Evolutionary conservation across 2,329 filamentous ascomycete genomes (phyloP), one percentile per base, ranked within the genome.

Genomic region (Corniculantispora saksenae): DNA sequence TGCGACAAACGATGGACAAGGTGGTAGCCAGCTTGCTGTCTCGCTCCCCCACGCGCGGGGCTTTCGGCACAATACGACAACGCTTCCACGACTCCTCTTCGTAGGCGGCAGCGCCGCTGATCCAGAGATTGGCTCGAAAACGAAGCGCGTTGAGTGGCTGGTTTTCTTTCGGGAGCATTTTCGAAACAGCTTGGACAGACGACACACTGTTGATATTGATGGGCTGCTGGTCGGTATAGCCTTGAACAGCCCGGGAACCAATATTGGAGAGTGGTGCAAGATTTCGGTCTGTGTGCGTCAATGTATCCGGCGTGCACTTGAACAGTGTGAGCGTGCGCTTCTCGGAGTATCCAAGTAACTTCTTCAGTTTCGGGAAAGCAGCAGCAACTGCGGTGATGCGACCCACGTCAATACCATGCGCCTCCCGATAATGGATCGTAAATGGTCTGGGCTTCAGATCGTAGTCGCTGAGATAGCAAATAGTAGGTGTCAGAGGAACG

Each of bases 51-150:
- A 2, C 25, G 47, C 60, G 50, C 3, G 57, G 38, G 13, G 15
- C 12, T n/a, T n/a, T 62, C 15, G 59, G 64, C 3, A 58, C 32
- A 8, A 69, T 63, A 7, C 67, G 67, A 53, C 55, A 69, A 9
- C 67, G 63, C 38, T 67, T 69, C 68, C 68, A 69, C 1, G 51
- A 40, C 23, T 69, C 68, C 50, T 69, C 68, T 7, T 67, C 68
- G 29, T 67, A 69, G 3, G 68, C 68, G 1, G 66, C 53, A 1
- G 65, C 57, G 15, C 67, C 67, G 2, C 63, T 51, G 19, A 70
- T 66, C 68, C 68, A 70, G 3, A 70, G 9, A 8, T 70, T 70
- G 0, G 68, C 68, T n/a, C 68, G 66, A 63, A 70, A 70, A 7
- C 68, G 67, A 4, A 70, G 63, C 19, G 66, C 68, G 19, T 70